These are phyloP conservation scores for Sclerotinia borealis DNA, from an alignment of 2,329 filamentous ascomycete species.

Conservation along the genomic window DNA sequence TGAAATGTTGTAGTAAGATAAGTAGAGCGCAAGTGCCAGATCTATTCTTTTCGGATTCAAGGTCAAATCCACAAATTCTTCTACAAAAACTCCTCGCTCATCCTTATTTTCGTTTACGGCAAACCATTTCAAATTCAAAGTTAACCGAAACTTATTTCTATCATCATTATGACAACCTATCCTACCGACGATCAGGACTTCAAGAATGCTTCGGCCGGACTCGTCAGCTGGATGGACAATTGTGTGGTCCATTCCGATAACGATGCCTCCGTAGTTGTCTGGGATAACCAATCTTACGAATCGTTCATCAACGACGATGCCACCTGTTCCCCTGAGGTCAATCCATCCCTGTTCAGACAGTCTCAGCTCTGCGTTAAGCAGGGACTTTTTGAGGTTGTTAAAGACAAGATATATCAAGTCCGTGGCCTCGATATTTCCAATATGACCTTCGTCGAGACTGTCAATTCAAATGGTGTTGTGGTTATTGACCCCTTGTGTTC, in stretches of 20 bases:
- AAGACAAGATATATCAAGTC: slow-evolving; percentile 35
- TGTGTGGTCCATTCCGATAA: background rate
- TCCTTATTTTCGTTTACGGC: background rate
- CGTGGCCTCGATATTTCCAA: slow-evolving; percentile 38
- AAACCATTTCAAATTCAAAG: background rate
- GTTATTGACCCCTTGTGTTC: slow-evolving; percentile 37
- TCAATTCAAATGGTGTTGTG: slow-evolving; percentile 33
- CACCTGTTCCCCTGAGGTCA: background rate
- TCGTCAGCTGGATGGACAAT: background rate
- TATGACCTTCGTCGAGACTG: slow-evolving; percentile 36
- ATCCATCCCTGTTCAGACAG: background rate
- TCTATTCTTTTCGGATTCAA: background rate
- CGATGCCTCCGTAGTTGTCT: background rate
- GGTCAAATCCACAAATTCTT: background rate
- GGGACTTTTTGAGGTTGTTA: background rate
- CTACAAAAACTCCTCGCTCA: background rate
- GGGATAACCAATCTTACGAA: background rate
- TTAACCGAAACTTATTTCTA: background rate
- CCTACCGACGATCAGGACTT: background rate
- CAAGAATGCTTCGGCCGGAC: background rate
- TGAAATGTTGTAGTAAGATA: too few relatives aligned
- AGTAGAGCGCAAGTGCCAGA: background rate
- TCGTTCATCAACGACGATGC: background rate
- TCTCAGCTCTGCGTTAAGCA: background rate
- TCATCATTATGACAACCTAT: background rate